Evolutionary conservation across 1,139 yeast species (phyloP).

Genomic region (Geotrichum histeridarum): DNA sequence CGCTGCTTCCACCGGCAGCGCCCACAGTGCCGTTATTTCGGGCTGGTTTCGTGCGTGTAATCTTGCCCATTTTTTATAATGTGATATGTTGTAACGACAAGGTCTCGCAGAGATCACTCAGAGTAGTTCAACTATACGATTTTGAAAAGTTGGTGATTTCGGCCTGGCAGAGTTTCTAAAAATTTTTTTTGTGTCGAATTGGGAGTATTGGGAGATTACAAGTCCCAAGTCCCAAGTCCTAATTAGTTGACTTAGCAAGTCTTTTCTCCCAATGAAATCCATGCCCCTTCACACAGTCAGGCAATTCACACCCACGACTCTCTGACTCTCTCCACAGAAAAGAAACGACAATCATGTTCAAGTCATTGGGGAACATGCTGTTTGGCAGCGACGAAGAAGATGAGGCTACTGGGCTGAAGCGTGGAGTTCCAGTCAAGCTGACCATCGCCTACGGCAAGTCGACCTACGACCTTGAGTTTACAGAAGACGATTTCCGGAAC

Average conservation of each 20-base stretch:
- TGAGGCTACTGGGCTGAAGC: neutral
- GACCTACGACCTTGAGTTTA: slow-evolving; percentile 16
- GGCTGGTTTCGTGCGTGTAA: slow-evolving; percentile 13
- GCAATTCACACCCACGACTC: neutral
- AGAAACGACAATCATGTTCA: slow-evolving; percentile 2
- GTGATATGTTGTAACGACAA: neutral
- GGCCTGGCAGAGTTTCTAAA: neutral
- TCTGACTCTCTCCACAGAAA: neutral
- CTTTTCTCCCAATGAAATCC: neutral
- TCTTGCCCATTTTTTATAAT: slow-evolving; percentile 11
- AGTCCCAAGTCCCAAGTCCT: neutral
- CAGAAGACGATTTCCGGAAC: slow-evolving; percentile 16
- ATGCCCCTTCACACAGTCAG: slow-evolving; percentile 2
- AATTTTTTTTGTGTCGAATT: neutral
- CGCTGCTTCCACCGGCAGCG: slow-evolving; percentile 13
- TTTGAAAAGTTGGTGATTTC: neutral
- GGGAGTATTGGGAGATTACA: slow-evolving; percentile 7
- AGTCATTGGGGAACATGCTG: slow-evolving; percentile 15
- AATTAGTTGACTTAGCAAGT: neutral
- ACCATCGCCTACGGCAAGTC: slow-evolving; percentile 15
- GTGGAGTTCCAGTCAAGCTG: slow-evolving; percentile 6
- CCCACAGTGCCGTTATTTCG: slow-evolving; percentile 10
- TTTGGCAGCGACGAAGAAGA: slow-evolving; percentile 9
- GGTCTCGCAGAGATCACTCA: no score
- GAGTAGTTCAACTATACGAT: neutral